phyloP scores from a whole-genome alignment of 164 flowering plant species.

The Warburgia ugandensis region DNA sequence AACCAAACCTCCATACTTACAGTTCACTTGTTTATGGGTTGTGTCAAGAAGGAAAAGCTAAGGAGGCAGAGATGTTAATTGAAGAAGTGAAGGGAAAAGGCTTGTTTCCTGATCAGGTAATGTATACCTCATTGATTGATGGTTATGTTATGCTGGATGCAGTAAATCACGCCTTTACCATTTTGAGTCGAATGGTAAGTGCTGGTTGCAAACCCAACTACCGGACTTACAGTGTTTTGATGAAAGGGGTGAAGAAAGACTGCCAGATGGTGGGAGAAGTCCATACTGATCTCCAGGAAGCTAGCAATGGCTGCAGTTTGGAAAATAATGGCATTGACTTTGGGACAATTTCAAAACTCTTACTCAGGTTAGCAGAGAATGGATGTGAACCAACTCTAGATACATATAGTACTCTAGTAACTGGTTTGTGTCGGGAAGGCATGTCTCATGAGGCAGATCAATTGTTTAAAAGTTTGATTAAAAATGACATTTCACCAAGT shows the following conservation, averaged over 20 bases:
- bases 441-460: slow-evolving; percentile 46
- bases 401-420: slow-evolving; percentile 42
- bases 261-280: slow-evolving; percentile 22
- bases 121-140: slow-evolving; percentile 60
- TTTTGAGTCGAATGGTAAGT: slow-evolving; percentile 41
- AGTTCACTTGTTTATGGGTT: slow-evolving; percentile 57
- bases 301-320: slow-evolving; percentile 10
- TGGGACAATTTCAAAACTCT: slow-evolving; percentile 31
- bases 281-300: slow-evolving; percentile 28
- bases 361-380: slow-evolving; percentile 40
- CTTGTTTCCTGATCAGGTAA: slow-evolving; percentile 49
- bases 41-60: slow-evolving; percentile 61
- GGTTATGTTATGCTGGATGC: slow-evolving; percentile 54
- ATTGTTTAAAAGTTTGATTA: slow-evolving; percentile 44
- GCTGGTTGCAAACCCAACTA: slow-evolving; percentile 58
- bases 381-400: slow-evolving; percentile 48
- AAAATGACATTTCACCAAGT: slow-evolving; percentile 36
- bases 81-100: slow-evolving; percentile 52
- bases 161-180: slow-evolving; percentile 51
- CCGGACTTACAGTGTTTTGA: slow-evolving; percentile 48
- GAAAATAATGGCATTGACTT: slow-evolving; percentile 17
- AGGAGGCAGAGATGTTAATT: slow-evolving; percentile 50
- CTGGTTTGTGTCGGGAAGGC: slow-evolving; percentile 56
- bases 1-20: slow-evolving; percentile 55
- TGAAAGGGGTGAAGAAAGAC: slow-evolving; percentile 64